phyloP scores from a whole-genome alignment of 2,329 filamentous ascomycete genomes.

The Fusarium domesticum region DNA sequence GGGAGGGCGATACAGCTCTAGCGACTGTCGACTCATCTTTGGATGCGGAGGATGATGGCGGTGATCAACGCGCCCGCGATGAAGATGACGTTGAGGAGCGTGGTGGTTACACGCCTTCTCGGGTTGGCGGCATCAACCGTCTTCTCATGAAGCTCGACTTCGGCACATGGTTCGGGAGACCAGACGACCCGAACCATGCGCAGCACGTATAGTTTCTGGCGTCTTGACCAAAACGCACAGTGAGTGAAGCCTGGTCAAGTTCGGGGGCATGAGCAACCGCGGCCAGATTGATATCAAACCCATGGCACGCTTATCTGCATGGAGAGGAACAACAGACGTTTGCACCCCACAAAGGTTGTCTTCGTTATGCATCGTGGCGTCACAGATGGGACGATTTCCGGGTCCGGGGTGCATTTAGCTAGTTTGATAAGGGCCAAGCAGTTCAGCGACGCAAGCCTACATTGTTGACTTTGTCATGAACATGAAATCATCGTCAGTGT shows the following conservation, averaged over 20 bases:
- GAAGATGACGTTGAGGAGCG: constrained; percentile 38
- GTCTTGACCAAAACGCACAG: neutral
- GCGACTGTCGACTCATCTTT: constrained; percentile 10
- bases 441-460: neutral
- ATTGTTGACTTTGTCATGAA: neutral
- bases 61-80: constrained; percentile 32
- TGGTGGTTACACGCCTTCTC: constrained; percentile 61
- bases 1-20: constrained; percentile 35
- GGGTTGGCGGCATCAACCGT: constrained; percentile 76
- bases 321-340: constrained; percentile 1
- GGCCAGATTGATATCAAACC: too few species aligned
- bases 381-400: constrained; percentile 28
- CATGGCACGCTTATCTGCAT: too few species aligned
- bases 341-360: neutral
- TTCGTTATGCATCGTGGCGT: constrained; percentile 23
- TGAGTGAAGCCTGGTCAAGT: too few species aligned
- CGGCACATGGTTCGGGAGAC: constrained; percentile 52
- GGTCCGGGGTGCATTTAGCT: constrained; percentile 20
- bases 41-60: constrained; percentile 6
- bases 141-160: constrained; percentile 89
- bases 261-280: too few species aligned
- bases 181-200: constrained; percentile 22
- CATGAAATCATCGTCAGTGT: neutral
- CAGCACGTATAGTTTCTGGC: constrained; percentile 9
- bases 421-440: constrained; percentile 3